Percentiles rank a stretch among this genome's conserved stretches.
phyloP scores from a whole-genome alignment of 352 stramenopile species.

The Thalassiosira mediterranea region DNA sequence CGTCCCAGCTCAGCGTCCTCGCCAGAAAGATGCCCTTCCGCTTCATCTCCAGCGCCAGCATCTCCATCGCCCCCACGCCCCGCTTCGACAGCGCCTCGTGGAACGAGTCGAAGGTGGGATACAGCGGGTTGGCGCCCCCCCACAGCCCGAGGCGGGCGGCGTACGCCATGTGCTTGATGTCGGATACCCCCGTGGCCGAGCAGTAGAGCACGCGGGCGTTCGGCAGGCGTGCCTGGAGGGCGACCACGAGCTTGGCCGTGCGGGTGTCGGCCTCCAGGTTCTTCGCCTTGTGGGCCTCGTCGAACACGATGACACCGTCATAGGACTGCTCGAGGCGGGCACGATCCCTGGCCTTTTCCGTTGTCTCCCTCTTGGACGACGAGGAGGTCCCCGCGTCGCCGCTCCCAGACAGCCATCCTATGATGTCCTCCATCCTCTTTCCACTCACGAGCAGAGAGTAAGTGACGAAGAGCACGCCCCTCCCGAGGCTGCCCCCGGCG shows the following conservation, averaged over 20 bases:
- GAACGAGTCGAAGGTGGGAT: conserved; percentile 78
- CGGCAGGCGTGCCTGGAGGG: conserved; percentile 78
- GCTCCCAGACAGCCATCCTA: conserved; percentile 72
- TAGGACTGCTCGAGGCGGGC: conserved; percentile 51
- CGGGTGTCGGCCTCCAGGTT: conserved; percentile 78
- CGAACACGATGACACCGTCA: conserved; percentile 79
- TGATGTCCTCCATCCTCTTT: conserved; percentile 82
- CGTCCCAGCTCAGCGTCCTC: conserved; percentile 76
- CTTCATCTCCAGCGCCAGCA: conserved; percentile 87
- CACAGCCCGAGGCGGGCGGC: conserved; percentile 84
- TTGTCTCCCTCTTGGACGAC: background rate
- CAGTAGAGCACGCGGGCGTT: conserved; percentile 85
- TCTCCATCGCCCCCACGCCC: conserved; percentile 84
- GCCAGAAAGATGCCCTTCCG: conserved; percentile 70
- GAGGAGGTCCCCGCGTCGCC: background rate
- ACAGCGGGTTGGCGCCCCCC: conserved; percentile 50
- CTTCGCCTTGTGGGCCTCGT: conserved; percentile 86
- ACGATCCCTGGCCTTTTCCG: conserved; percentile 22
- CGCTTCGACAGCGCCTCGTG: conserved; percentile 70
- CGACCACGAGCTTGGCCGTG: conserved; percentile 75
- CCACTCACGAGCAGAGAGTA: conserved; percentile 77
- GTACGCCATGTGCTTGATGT: conserved; percentile 85
- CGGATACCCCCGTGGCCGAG: conserved; percentile 82
- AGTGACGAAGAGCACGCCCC: conserved; percentile 79
- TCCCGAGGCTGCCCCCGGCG: conserved; percentile 38